Evolutionary conservation across 768 basidiomycete species (phyloP).

Genomic region (Boletus reticuloceps): DNA sequence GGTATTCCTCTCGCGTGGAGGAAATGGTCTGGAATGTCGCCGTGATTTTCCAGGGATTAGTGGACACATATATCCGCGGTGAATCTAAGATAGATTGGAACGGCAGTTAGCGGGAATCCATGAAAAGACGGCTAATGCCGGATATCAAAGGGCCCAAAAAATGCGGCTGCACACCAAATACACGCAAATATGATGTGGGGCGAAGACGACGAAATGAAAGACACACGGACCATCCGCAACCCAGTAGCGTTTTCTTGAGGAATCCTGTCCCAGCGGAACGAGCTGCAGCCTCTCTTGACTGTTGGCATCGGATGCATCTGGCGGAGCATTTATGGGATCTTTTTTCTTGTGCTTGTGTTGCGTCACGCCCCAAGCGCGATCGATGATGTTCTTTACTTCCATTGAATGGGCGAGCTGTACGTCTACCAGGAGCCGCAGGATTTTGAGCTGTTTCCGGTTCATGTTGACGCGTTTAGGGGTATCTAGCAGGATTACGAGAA

Average conservation of each 20-base stretch:
- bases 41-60: slow-evolving; percentile 88
- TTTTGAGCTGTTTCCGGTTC: slow-evolving; percentile 57
- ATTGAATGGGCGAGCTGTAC: slow-evolving; percentile 70
- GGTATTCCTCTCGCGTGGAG: slow-evolving; percentile 72
- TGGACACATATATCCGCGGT: slow-evolving; percentile 78
- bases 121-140: slow-evolving; percentile 35
- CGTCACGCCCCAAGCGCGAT: slow-evolving; percentile 83
- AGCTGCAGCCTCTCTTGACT: slow-evolving; percentile 66
- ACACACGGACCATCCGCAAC: slow-evolving; percentile 82
- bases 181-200: slow-evolving; percentile 57
- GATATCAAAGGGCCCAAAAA: slow-evolving; percentile 42
- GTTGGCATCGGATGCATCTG: slow-evolving; percentile 57
- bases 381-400: slow-evolving; percentile 69
- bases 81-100: slow-evolving; percentile 59
- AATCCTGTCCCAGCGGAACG: slow-evolving; percentile 75
- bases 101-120: slow-evolving; percentile 33
- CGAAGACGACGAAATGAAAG: slow-evolving; percentile 32
- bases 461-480: slow-evolving; percentile 29
- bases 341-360: slow-evolving; percentile 86
- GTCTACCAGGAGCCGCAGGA: slow-evolving; percentile 83
- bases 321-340: slow-evolving; percentile 53
- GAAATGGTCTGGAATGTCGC: slow-evolving; percentile 72
- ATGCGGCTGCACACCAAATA: slow-evolving; percentile 60
- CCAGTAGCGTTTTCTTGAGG: slow-evolving; percentile 79
- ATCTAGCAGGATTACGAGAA: slow-evolving; percentile 23